Evolutionary conservation across 1,139 yeast genomes (phyloP).

Genomic region (Casaregolazyma lundiana): DNA sequence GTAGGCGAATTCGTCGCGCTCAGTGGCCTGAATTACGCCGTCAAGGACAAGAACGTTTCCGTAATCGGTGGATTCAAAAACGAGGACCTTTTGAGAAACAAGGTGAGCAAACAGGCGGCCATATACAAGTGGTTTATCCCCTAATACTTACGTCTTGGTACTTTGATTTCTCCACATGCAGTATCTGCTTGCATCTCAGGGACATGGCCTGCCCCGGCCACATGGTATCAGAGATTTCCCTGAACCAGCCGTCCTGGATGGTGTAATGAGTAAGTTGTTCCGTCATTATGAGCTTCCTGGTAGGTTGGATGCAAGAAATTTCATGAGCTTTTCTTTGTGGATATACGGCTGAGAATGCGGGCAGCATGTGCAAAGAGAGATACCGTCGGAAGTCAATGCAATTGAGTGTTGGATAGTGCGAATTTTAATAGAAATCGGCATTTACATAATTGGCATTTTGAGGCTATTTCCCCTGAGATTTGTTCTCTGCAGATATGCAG

Average conservation of each 20-base stretch:
- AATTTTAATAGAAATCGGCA: too few species aligned
- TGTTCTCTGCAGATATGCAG: too few species aligned
- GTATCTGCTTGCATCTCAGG: slow-evolving; percentile 71
- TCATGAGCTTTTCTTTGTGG: background rate
- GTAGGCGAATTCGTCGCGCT: slow-evolving; percentile 89
- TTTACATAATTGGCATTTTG: too few species aligned
- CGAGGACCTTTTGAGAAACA: slow-evolving; percentile 43
- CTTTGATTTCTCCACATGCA: slow-evolving; percentile 75
- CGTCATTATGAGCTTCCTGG: slow-evolving; percentile 20
- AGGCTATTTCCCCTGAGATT: too few species aligned
- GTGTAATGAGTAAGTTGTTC: slow-evolving; percentile 40
- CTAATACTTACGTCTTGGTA: slow-evolving; percentile 60
- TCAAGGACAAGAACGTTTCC: slow-evolving; percentile 91
- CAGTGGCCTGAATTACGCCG: slow-evolving; percentile 88
- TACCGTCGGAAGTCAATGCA: too few species aligned
- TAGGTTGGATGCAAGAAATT: background rate
- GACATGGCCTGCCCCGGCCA: slow-evolving; percentile 97
- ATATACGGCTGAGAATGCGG: background rate
- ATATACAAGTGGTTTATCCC: background rate
- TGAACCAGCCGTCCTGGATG: slow-evolving; percentile 77
- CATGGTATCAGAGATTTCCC: slow-evolving; percentile 79
- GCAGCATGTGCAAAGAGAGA: too few species aligned
- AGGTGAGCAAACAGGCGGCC: background rate
- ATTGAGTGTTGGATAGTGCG: too few species aligned
- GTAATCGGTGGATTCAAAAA: slow-evolving; percentile 79